phyloP scores from a whole-genome alignment of 148 eudicot species.

The Agrostemma githago region DNA sequence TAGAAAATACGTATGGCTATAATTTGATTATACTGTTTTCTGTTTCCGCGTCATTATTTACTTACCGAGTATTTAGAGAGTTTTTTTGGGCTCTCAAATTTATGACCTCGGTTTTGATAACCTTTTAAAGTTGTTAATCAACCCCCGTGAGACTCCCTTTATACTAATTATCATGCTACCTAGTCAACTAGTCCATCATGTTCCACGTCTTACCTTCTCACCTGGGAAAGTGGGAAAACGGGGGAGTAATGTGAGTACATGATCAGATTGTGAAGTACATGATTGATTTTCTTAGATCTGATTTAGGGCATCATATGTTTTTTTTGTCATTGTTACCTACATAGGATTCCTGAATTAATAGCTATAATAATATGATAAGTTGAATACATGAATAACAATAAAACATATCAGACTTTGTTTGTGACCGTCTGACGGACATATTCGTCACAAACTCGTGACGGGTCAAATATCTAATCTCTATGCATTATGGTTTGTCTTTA shows the following conservation, averaged over 20 bases:
- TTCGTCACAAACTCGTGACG: too few relatives aligned
- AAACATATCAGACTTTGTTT: too few relatives aligned
- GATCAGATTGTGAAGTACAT: constrained; percentile 12
- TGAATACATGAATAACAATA: constrained; percentile 8
- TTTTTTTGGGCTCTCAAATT: too few relatives aligned
- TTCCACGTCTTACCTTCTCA: neutral
- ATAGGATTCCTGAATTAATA: constrained; percentile 28
- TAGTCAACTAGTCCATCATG: constrained; percentile 4
- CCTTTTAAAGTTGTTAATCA: too few relatives aligned
- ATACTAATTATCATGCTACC: neutral
- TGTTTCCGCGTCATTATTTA: too few relatives aligned
- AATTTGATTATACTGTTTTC: too few relatives aligned
- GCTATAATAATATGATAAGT: constrained; percentile 11
- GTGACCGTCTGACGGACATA: too few relatives aligned
- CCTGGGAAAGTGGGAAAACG: constrained; percentile 8
- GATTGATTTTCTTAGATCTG: constrained; percentile 13
- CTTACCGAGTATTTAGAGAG: too few relatives aligned
- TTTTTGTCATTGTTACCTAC: constrained; percentile 19
- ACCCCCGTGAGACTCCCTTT: neutral
- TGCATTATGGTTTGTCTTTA: too few relatives aligned
- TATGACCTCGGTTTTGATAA: too few relatives aligned
- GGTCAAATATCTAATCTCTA: too few relatives aligned
- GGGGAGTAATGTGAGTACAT: neutral
- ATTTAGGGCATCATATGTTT: constrained; percentile 14
- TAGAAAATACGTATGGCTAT: too few relatives aligned